These are phyloP conservation scores for Discostella pseudostelligera DNA, from an alignment of 108 stramenopile species.

Conservation along the genomic window DNA sequence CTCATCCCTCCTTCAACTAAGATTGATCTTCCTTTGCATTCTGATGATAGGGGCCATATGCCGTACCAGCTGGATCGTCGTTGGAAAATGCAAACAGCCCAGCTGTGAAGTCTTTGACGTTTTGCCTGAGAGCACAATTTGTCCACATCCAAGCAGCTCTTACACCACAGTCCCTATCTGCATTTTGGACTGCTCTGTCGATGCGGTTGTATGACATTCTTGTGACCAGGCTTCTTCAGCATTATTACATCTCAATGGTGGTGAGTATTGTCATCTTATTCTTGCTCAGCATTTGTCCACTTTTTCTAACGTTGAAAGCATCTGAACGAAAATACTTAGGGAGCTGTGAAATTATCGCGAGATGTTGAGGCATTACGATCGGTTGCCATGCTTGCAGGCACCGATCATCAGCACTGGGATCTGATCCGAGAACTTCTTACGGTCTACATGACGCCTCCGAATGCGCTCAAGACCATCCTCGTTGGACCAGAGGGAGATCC, in stretches of 20 bases:
- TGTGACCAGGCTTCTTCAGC: slow-evolving; percentile 69
- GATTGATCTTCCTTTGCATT: not conserved
- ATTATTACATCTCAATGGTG: slow-evolving; percentile 74
- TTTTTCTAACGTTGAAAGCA: not conserved
- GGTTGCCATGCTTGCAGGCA: slow-evolving; percentile 81
- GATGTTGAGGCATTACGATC: slow-evolving; percentile 82
- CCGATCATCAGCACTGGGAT: slow-evolving; percentile 82
- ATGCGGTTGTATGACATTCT: slow-evolving; percentile 83
- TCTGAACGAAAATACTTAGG: slow-evolving; percentile 16
- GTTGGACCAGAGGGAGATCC: slow-evolving; percentile 80
- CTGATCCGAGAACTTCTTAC: slow-evolving; percentile 73
- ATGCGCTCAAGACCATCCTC: slow-evolving; percentile 79
- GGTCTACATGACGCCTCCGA: slow-evolving; percentile 85
- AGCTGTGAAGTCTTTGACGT: slow-evolving; percentile 80
- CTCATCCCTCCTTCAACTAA: not conserved
- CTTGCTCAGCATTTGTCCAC: too few species aligned
- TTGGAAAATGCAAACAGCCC: slow-evolving; percentile 79
- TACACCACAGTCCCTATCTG: slow-evolving; percentile 71
- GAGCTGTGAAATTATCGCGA: slow-evolving; percentile 78
- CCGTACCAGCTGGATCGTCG: slow-evolving; percentile 67
- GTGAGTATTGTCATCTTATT: slow-evolving; percentile 4
- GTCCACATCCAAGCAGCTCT: slow-evolving; percentile 81
- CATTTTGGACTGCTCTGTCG: slow-evolving; percentile 87
- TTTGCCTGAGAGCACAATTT: slow-evolving; percentile 79
- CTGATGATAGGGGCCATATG: slow-evolving; percentile 62